Percentiles rank a stretch among this genome's conserved stretches.
phyloP scores from a whole-genome alignment of 805 yeast species.

The Schwanniomyces sp. region DNA sequence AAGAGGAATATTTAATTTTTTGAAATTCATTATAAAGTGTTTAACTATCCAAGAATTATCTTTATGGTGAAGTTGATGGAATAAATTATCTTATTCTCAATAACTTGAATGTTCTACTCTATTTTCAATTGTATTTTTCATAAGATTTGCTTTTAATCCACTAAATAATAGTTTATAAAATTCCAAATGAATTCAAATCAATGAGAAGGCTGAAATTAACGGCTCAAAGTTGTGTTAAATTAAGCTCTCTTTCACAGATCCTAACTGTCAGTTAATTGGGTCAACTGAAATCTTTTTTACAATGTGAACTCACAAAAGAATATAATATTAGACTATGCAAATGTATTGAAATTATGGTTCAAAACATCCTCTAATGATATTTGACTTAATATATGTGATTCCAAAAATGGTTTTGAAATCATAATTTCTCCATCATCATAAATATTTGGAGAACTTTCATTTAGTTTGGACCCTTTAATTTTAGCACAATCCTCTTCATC shows the following conservation, averaged over 20 bases:
- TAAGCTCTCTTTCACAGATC: too few relatives aligned
- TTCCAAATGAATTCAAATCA: not conserved
- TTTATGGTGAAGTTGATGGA: not conserved
- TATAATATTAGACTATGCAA: not conserved
- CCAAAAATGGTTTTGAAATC: not conserved
- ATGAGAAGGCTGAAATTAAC: too few relatives aligned
- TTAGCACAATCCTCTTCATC: not conserved
- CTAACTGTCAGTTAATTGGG: too few relatives aligned
- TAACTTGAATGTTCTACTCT: too few relatives aligned
- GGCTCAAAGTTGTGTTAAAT: too few relatives aligned
- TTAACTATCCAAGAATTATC: too few relatives aligned
- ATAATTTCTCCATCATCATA: not conserved
- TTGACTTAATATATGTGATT: not conserved
- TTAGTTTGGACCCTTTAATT: not conserved
- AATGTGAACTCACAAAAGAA: not conserved
- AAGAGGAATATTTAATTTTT: too few relatives aligned
- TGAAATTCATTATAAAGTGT: too few relatives aligned
- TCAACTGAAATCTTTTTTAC: not conserved
- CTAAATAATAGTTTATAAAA: too few relatives aligned
- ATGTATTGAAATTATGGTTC: not conserved
- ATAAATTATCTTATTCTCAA: not conserved
- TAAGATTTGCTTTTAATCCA: too few relatives aligned
- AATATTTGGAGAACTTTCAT: not conserved
- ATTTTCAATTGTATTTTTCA: too few relatives aligned
- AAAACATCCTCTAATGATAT: not conserved